Conservation (phyloP, 495 filamentous ascomycete genomes). For the Aspergillus biplanus region DNA sequence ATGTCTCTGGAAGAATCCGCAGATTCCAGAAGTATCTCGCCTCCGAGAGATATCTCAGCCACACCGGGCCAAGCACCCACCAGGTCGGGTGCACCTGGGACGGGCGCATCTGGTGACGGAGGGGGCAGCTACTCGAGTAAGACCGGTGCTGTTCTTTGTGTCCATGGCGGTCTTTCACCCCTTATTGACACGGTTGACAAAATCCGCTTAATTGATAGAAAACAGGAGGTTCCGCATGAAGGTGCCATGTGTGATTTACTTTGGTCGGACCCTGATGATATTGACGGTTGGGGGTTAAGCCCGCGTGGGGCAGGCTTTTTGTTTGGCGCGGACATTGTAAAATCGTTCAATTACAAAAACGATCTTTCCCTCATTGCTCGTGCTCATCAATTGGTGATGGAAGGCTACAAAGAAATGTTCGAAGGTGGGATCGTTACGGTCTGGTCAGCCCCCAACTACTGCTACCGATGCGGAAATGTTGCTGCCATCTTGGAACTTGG, state of each 20-base stretch:
- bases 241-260: slow-evolving; percentile 98
- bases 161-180: slow-evolving; percentile 91
- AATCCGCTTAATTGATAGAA: slow-evolving; percentile 91
- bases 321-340: slow-evolving; percentile 95
- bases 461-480: slow-evolving; percentile 96
- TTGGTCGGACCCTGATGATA: slow-evolving; percentile 98
- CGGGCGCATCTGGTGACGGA: slow-evolving; percentile 70
- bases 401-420: slow-evolving; percentile 99
- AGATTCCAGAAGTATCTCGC: slow-evolving; percentile 46
- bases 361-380: slow-evolving; percentile 89
- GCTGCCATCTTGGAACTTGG: slow-evolving; percentile 92
- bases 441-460: slow-evolving; percentile 97
- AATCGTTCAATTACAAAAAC: slow-evolving; percentile 91
- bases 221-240: slow-evolving; percentile 98
- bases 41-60: slow-evolving; percentile 51
- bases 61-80: slow-evolving; percentile 37
- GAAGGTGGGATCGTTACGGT: slow-evolving; percentile 93
- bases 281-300: slow-evolving; percentile 95
- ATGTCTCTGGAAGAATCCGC: slow-evolving; percentile 38
- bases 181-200: slow-evolving; percentile 94
- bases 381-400: slow-evolving; percentile 98
- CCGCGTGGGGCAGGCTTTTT: slow-evolving; percentile 95
- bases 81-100: slow-evolving; percentile 74
- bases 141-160: slow-evolving; percentile 88
- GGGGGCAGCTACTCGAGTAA: slow-evolving; percentile 62